These are phyloP conservation scores for Pisolithus marmoratus DNA, from an alignment of 768 basidiomycete genomes.

Conservation along the genomic window DNA sequence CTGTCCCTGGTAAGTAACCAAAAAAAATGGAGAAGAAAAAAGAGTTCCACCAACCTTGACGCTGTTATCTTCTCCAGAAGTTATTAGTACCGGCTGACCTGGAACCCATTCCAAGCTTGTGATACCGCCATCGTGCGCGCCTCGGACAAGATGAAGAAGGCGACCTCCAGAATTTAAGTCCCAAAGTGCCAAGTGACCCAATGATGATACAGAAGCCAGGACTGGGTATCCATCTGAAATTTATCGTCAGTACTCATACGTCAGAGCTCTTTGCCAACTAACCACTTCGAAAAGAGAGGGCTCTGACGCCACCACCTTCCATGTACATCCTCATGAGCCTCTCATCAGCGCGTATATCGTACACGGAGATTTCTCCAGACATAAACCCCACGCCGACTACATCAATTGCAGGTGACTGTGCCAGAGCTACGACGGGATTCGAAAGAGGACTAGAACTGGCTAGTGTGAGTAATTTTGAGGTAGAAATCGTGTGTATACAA, in stretches of 20 bases:
- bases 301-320: constrained; percentile 76
- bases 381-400: constrained; percentile 90
- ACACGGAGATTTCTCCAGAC: constrained; percentile 82
- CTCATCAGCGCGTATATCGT: constrained; percentile 89
- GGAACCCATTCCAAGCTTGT: constrained; percentile 87
- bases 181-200: constrained; percentile 90
- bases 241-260: not conserved
- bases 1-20: constrained; percentile 35
- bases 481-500: constrained; percentile 75
- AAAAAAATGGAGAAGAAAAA: not conserved
- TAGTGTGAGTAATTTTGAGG: constrained; percentile 45
- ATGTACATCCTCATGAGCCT: constrained; percentile 83
- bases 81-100: constrained; percentile 86
- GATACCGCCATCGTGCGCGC: constrained; percentile 85
- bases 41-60: constrained; percentile 61
- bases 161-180: constrained; percentile 81
- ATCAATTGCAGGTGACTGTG: constrained; percentile 93
- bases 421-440: constrained; percentile 65
- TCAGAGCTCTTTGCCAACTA: constrained; percentile 12
- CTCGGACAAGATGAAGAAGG: constrained; percentile 77
- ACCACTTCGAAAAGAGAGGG: constrained; percentile 87
- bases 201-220: constrained; percentile 80
- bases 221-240: constrained; percentile 76
- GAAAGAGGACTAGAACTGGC: constrained; percentile 25
- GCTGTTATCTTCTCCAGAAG: constrained; percentile 90